phyloP scores from a whole-genome alignment of 1,284 basidiomycete genomes.

The Chalciporus sp. region DNA sequence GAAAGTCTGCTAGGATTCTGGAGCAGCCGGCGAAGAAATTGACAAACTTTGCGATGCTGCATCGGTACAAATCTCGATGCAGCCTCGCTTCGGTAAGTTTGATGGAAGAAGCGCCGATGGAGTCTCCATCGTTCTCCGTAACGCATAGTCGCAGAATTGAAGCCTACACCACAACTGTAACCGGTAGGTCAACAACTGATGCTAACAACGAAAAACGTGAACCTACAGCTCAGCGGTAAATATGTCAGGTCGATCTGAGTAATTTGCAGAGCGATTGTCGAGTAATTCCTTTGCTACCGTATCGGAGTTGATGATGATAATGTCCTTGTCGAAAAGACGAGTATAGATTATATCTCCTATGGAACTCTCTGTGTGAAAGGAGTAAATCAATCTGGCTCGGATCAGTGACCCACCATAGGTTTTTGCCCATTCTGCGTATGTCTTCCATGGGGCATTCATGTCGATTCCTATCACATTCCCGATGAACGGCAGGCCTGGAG shows the following conservation, averaged over 20 bases:
- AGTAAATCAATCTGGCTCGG: no score
- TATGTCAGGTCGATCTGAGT: no score
- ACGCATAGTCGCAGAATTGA: no score
- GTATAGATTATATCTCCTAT: constrained; percentile 9
- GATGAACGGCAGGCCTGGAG: constrained; percentile 4
- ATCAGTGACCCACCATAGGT: neutral
- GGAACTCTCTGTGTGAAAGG: neutral
- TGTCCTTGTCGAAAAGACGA: constrained; percentile 2
- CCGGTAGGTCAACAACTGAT: no score
- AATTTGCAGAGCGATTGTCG: no score
- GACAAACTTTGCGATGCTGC: constrained; percentile 7
- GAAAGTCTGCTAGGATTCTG: constrained; percentile 4
- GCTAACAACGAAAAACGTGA: neutral
- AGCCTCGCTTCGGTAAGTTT: neutral
- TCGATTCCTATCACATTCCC: no score
- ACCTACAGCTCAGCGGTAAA: neutral
- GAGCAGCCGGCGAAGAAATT: neutral
- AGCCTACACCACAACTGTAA: no score
- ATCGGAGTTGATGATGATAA: constrained; percentile 3
- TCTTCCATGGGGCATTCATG: no score
- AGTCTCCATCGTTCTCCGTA: no score
- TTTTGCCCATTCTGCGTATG: constrained; percentile 5
- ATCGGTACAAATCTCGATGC: neutral
- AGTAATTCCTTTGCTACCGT: no score
- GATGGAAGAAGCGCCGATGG: no score